A percentile compares a stretch with the other conserved stretches of the same genome.
Conservation (phyloP, 2,329 filamentous ascomycete species). For the Tolypocladium ophioglossoides region DNA sequence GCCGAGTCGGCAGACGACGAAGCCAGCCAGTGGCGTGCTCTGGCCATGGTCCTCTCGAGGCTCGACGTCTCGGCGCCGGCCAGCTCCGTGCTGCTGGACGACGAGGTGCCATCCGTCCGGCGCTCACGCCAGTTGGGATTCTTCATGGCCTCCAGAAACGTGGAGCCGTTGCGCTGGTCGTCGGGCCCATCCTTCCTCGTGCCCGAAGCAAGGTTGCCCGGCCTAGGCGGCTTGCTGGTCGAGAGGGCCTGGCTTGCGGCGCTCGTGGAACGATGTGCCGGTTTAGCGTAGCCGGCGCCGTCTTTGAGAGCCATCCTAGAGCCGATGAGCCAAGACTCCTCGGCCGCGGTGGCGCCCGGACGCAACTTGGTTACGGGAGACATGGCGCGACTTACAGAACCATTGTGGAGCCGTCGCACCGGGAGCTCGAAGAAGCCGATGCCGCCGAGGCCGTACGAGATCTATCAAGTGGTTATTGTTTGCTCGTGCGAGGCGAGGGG, state of each 20-base stretch:
- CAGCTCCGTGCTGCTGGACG: neutral
- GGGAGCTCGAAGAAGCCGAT: too few species aligned
- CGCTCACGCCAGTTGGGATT: conserved; percentile 25
- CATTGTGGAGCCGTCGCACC: neutral
- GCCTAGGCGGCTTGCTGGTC: neutral
- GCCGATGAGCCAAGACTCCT: neutral
- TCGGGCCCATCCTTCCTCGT: conserved; percentile 7
- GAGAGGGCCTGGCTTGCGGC: neutral
- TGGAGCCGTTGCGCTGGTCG: conserved; percentile 10
- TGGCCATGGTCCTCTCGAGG: neutral
- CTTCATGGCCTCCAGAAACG: conserved; percentile 20
- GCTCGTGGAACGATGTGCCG: neutral
- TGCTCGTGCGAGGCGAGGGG: neutral
- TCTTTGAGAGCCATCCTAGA: neutral
- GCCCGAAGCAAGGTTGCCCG: neutral
- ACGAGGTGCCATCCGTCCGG: conserved; percentile 4
- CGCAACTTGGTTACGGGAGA: neutral
- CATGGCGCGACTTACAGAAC: neutral
- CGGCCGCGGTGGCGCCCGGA: neutral
- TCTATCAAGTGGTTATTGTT: neutral
- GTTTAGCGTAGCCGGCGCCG: neutral
- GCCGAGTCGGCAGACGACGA: neutral
- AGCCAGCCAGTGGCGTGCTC: neutral
- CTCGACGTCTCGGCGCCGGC: neutral
- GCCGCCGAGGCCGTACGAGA: neutral